phyloP scores from a whole-genome alignment of 805 yeast species.

The Kazachstania taianensis region DNA sequence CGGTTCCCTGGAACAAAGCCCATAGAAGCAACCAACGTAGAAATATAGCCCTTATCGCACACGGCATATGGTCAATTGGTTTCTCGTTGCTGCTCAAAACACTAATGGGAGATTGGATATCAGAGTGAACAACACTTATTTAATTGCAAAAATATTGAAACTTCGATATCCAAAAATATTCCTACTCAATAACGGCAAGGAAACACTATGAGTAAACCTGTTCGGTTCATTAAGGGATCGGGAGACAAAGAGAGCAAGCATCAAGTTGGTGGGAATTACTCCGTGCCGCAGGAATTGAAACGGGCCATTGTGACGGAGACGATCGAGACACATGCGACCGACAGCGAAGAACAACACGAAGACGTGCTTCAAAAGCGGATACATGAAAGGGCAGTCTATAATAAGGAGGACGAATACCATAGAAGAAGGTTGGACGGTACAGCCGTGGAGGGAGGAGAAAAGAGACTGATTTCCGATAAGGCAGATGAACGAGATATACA shows the following conservation, averaged over 20 bases:
- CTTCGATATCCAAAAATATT: too few relatives aligned
- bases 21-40: too few relatives aligned
- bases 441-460: slow-evolving; percentile 30
- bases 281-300: slow-evolving; percentile 31
- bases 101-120: too few relatives aligned
- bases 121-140: too few relatives aligned
- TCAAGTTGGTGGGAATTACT: slow-evolving; percentile 31
- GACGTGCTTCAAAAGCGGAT: slow-evolving; percentile 26
- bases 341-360: slow-evolving; percentile 13
- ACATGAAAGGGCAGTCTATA: slow-evolving; percentile 22
- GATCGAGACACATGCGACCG: slow-evolving; percentile 10
- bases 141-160: too few relatives aligned
- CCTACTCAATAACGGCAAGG: too few relatives aligned
- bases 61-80: too few relatives aligned
- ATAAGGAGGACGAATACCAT: slow-evolving; percentile 41
- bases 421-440: slow-evolving; percentile 30
- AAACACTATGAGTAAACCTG: background rate
- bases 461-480: slow-evolving; percentile 5
- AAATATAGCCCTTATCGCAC: too few relatives aligned
- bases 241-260: slow-evolving; percentile 1
- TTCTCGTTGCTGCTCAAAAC: too few relatives aligned
- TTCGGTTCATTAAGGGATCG: background rate
- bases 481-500: too few relatives aligned
- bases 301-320: slow-evolving; percentile 19
- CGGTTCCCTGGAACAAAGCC: too few relatives aligned